Evolutionary conservation across 306 rosid species (phyloP), one percentile per base, ranked within the genome.

Genomic region (Medicago truncatula): DNA sequence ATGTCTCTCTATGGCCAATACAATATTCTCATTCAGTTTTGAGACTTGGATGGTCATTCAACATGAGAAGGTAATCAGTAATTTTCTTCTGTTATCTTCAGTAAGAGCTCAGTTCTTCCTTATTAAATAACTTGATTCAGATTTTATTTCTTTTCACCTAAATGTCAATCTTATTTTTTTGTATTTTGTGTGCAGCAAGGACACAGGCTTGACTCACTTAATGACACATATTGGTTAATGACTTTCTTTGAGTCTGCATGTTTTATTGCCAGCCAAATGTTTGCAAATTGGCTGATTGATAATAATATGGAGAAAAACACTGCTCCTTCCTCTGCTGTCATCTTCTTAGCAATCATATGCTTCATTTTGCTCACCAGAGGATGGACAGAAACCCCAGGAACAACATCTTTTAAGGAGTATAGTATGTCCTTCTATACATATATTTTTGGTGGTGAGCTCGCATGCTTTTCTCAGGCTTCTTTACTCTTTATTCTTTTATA

Each of bases 151-250:
- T 61, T 76, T 72, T 71, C 17, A 1, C 52, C 53, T 58, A 53
- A 44, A 77, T 20, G 16, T 44, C 74, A 71, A 67, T 71, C 38
- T 80, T 67, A 36, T 43, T 70, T 52, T 52, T 46, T 59, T 53
- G 56, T 70, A 39, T 77, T 75, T 70, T 9, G 31, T 83, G 77
- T 89, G 84, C 96, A 92, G 97, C 91, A 87, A 88, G 97, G 93
- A 64, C 90, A 92, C 90, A 83, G 97, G 78, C 95, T 80, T 59
- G 97, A 95, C 80, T 80, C 89, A 67, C 85, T 92, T 65, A 90
- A 86, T 58, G 99, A 95, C 64, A 87, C 93, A 21, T 92, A 86
- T 89, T 95, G 99, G 99, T 83, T 92, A 67, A 95, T 95, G 97
- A 85, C 86, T 81, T 84, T 89, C 78, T 89, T 86, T 83, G 97